Conservation (phyloP, 495 filamentous ascomycete genomes). For the Penicillium salamii region DNA sequence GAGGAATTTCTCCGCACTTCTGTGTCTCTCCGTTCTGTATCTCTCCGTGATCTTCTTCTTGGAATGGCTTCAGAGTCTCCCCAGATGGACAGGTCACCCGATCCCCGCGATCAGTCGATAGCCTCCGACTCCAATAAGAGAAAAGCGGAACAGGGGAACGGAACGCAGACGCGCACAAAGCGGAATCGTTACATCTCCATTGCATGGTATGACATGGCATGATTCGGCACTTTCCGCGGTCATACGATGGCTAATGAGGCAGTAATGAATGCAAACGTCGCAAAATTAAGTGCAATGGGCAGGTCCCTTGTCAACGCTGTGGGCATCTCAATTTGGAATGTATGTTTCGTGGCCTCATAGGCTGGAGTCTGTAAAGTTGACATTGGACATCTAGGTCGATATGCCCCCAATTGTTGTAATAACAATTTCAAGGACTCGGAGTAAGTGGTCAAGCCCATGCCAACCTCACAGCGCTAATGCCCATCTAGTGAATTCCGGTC, state of each 20-base stretch:
- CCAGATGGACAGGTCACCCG: conserved; percentile 28
- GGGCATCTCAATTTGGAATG: conserved; percentile 86
- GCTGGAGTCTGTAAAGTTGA: no score
- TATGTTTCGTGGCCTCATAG: no score
- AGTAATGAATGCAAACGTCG: conserved; percentile 89
- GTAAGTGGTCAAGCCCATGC: conserved; percentile 30
- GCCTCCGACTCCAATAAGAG: conserved; percentile 41
- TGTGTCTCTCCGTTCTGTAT: no score
- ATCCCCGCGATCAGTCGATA: conserved; percentile 22
- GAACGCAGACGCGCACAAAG: conserved; percentile 50
- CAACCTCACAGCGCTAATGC: conserved; percentile 10
- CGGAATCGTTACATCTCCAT: conserved; percentile 83
- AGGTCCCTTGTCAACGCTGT: conserved; percentile 83
- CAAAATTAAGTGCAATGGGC: conserved; percentile 94
- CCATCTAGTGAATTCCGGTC: conserved; percentile 65
- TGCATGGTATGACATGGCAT: conserved; percentile 65
- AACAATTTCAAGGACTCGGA: conserved; percentile 80
- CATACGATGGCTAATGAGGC: conserved; percentile 18
- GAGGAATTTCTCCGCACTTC: conserved; percentile 46
- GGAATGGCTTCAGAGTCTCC: conserved; percentile 43
- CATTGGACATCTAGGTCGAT: no score
- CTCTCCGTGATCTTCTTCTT: no score
- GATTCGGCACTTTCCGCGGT: conserved; percentile 7
- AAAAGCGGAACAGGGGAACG: conserved; percentile 47
- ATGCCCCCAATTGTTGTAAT: conserved; percentile 88